Base-by-base conservation (phyloP, 257 asterid species). In the Scutellaria baicalensis region DNA sequence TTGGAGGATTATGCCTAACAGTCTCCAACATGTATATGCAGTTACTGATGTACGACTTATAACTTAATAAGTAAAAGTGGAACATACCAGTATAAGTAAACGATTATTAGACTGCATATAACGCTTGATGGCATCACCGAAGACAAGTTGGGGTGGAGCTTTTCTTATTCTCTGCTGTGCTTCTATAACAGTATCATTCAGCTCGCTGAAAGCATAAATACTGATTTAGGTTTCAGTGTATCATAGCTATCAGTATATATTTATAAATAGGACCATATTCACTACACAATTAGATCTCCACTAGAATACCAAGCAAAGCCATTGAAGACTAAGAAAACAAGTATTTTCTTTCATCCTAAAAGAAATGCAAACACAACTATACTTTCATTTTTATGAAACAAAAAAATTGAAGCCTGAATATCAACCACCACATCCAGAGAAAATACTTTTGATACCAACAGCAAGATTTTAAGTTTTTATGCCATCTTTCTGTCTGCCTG, bases 151-250 rank as follows among this genome's bases (percentile, higher is more conserved):
- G 12, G 99, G 97, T 1, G 95, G 96, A 78, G 48, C 83, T 80
- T 78, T 82, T 79, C 86, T 87, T 69, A 82, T 89, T 78, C 99
- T 84, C 81, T 82, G 89, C 73, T 91, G 96, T 65, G 96, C 97
- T 79, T 90, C 96, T 58, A 93, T 85, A 73, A 89, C 96, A 59
- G 99, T 91, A 72, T 89, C 97, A 77, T 93, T 91, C 69, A 93
- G 83, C 80, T 92, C 96, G 66, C 97, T 92, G 94, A 90, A 77
- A 78, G 48, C 59, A 62, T 23, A 56, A 73, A 23, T 33, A 18
- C 38, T 42, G 73, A 48, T 9, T 64, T 16, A 68, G 69, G 56
- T 59, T 58, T 64, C 59, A 38, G 44, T 47, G 20, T 51, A 50
- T 59, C 35, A 55, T 33, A 57, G 33, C 55, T 5, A 48, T 66